Evolutionary conservation across 1,284 basidiomycete genomes (phyloP).

Genomic region (Cutaneotrichosporon arboriforme): DNA sequence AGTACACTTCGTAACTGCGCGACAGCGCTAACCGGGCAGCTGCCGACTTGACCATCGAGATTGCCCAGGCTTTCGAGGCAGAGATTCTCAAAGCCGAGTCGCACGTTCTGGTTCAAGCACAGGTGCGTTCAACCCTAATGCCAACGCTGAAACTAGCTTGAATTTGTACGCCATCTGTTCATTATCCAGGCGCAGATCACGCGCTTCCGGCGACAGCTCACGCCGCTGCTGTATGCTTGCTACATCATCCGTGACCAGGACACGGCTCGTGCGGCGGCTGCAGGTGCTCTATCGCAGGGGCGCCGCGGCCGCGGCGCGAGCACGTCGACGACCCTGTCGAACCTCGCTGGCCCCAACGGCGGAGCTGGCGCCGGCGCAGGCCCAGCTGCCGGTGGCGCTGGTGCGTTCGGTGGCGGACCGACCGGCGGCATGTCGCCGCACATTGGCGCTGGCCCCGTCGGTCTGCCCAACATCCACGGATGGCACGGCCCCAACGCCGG

Average conservation of each 20-base stretch:
- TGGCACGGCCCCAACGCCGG: neutral
- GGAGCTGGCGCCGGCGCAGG: neutral
- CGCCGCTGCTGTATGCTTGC: conserved; percentile 39
- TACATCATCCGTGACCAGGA: conserved; percentile 47
- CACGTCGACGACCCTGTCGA: neutral
- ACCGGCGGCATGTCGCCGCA: neutral
- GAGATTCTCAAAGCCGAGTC: conserved; percentile 47
- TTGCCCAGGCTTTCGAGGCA: conserved; percentile 45
- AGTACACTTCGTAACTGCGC: conserved; percentile 12
- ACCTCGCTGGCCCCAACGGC: neutral
- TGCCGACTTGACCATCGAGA: conserved; percentile 43
- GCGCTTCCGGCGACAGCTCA: conserved; percentile 41
- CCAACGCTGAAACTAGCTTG: conserved; percentile 19
- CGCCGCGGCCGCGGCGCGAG: neutral
- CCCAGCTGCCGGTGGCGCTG: neutral
- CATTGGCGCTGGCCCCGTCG: neutral
- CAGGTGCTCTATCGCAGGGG: conserved; percentile 6
- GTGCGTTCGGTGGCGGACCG: neutral
- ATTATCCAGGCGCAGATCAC: conserved; percentile 47
- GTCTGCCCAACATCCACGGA: conserved; percentile 1
- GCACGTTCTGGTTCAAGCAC: conserved; percentile 42
- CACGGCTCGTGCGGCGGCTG: conserved; percentile 36
- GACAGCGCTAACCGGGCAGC: conserved; percentile 22
- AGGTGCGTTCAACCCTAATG: neutral
- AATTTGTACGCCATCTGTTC: conserved; percentile 46